These are phyloP conservation scores for Brasilioporus rufonigricans DNA, from an alignment of 768 basidiomycete species.

Conservation along the genomic window DNA sequence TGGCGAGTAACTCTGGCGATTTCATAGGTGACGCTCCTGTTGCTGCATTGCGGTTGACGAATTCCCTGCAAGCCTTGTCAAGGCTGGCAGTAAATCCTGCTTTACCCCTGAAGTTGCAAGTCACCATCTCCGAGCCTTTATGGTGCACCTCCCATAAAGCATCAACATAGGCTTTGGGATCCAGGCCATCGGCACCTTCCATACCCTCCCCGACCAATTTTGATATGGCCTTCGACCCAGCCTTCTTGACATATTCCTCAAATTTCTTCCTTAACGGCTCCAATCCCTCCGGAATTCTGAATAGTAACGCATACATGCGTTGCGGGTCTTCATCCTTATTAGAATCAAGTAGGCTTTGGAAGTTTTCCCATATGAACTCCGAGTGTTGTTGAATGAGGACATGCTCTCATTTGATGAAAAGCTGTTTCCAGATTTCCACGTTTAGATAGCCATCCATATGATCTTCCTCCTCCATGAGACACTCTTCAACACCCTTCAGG, in stretches of 20 bases:
- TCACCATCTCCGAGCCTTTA: conserved; percentile 88
- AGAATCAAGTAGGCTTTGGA: conserved; percentile 84
- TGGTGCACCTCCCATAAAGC: conserved; percentile 86
- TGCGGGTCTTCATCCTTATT: too few species aligned
- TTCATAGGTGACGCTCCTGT: too few species aligned
- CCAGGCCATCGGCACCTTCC: conserved; percentile 53
- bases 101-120: conserved; percentile 86
- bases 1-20: conserved; percentile 90
- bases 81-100: conserved; percentile 90
- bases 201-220: conserved; percentile 59
- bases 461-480: conserved; percentile 91
- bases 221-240: conserved; percentile 81
- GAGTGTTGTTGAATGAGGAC: too few species aligned
- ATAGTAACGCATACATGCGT: conserved; percentile 92
- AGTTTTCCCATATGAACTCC: conserved; percentile 87
- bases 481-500: conserved; percentile 89
- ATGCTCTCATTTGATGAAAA: conserved; percentile 83
- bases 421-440: conserved; percentile 78
- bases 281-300: conserved; percentile 89
- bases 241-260: too few species aligned
- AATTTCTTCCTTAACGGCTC: too few species aligned
- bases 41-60: too few species aligned
- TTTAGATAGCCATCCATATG: conserved; percentile 93
- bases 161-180: conserved; percentile 93
- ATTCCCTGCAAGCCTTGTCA: too few species aligned